Evolutionary conservation across 2,329 filamentous ascomycete species (phyloP).

Genomic region (Diaporthe sp.): DNA sequence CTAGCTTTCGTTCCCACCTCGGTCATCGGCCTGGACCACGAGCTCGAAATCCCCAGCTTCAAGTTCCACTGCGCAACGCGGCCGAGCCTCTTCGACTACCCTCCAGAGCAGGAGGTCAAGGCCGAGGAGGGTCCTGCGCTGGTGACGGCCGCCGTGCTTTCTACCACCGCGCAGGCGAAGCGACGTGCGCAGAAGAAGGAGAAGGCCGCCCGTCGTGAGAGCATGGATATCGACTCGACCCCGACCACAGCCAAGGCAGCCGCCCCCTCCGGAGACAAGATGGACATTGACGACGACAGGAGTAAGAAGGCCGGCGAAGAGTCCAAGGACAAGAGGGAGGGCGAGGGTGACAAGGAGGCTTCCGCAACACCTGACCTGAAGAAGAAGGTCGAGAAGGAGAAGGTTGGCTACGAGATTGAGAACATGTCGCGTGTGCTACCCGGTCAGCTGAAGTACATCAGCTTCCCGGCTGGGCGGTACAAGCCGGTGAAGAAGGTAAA

Average conservation of each 20-base stretch:
- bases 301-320: constrained; percentile 58
- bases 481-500: constrained; percentile 88
- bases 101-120: constrained; percentile 96
- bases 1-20: constrained; percentile 97
- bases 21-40: constrained; percentile 93
- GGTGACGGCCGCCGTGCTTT: constrained; percentile 94
- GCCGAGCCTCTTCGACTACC: constrained; percentile 97
- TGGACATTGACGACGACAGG: constrained; percentile 83
- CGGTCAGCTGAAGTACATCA: constrained; percentile 93
- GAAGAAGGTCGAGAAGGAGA: constrained; percentile 96
- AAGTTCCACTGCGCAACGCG: constrained; percentile 96
- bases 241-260: constrained; percentile 76
- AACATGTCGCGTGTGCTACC: constrained; percentile 98
- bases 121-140: constrained; percentile 91
- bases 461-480: constrained; percentile 89
- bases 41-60: constrained; percentile 92
- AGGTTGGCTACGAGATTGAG: constrained; percentile 93
- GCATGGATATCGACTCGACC: constrained; percentile 91
- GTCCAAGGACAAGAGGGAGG: constrained; percentile 70
- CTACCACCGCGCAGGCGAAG: constrained; percentile 96
- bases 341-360: constrained; percentile 68
- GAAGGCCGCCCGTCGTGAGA: constrained; percentile 86
- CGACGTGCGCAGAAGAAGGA: constrained; percentile 95
- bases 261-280: constrained; percentile 75
- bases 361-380: constrained; percentile 69